Evolutionary conservation across 179 eudicot species (phyloP).

Genomic region (Patellifolia procumbens): DNA sequence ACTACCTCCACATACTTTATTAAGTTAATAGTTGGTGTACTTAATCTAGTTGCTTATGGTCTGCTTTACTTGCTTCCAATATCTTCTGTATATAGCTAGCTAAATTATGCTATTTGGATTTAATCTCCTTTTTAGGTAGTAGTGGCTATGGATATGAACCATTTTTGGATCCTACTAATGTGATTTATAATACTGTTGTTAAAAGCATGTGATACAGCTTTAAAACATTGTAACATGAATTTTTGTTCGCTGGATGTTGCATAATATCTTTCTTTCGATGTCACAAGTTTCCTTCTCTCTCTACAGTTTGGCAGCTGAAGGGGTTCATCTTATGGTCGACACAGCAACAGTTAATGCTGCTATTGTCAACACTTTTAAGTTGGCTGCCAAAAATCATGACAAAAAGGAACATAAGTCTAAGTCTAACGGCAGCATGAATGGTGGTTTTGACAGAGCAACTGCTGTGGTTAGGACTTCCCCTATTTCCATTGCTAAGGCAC

Average conservation of each 20-base stretch:
- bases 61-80: not conserved
- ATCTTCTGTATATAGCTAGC: not conserved
- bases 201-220: constrained; percentile 3
- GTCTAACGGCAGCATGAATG: constrained; percentile 33
- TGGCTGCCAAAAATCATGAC: constrained; percentile 44
- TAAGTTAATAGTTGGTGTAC: constrained; percentile 6
- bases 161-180: not conserved
- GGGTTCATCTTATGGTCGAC: constrained; percentile 76
- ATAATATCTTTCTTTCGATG: not conserved
- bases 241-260: not conserved
- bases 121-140: not conserved
- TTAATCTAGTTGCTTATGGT: not conserved
- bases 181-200: not conserved
- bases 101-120: not conserved
- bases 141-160: not conserved
- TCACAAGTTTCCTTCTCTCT: constrained; percentile 12
- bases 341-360: constrained; percentile 85
- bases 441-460: constrained; percentile 56
- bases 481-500: constrained; percentile 69
- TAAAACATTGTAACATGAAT: not conserved
- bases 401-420: constrained; percentile 36
- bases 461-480: constrained; percentile 65
- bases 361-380: constrained; percentile 61
- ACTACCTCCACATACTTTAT: not conserved
- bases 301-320: constrained; percentile 70